Evolutionary conservation across 345 rosid genomes (phyloP), one percentile per base, ranked within the genome.

Genomic region (Citrus unshiu): DNA sequence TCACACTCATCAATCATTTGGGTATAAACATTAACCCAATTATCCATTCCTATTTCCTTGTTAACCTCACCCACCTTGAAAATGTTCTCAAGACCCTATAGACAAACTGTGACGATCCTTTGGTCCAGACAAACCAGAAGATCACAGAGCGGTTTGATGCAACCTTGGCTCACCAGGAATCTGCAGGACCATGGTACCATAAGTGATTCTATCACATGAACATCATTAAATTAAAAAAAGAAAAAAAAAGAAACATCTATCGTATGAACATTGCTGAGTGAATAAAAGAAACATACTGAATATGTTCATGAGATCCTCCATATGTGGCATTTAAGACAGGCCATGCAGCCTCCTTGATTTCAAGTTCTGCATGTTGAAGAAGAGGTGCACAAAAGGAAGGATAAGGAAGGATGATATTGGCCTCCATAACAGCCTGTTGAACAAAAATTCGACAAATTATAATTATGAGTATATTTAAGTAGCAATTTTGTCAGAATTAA

Each of bases 131-230:
- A 87, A 72, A 84, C 68, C 58, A 93, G 88, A 49, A 93, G 93
- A 87, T 93, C 94, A 25, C 94, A 93, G 6, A 91, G 87, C 34
- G 98, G 98, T 78, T 89, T 89, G 64, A 93, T 91, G 90, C 94
- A 91, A 74, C 90, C 94, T 83, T 89, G 90, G 77, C 81, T 84
- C 75, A 88, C 98, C 80, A 93, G 81, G 77, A 85, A 89, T 77
- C 98, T 93, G 81, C 79, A 79, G 34, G 64, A 71, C 77, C 73
- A 39, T 62, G 37, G 37, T 35, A 35, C 37, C 37, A 35, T 35
- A 35, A 35, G 37, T 35, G 37, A 35, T 35, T 35, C 37, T 35
- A 35, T 35, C 37, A 35, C 37, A 4, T 5, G 0, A 35, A 35
- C 37, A 5, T 35, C 7, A 35, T 35, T 5, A 5, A 35, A 35